Base-by-base conservation (phyloP, 1,284 basidiomycete species). In the Rhodotorula sp. region DNA sequence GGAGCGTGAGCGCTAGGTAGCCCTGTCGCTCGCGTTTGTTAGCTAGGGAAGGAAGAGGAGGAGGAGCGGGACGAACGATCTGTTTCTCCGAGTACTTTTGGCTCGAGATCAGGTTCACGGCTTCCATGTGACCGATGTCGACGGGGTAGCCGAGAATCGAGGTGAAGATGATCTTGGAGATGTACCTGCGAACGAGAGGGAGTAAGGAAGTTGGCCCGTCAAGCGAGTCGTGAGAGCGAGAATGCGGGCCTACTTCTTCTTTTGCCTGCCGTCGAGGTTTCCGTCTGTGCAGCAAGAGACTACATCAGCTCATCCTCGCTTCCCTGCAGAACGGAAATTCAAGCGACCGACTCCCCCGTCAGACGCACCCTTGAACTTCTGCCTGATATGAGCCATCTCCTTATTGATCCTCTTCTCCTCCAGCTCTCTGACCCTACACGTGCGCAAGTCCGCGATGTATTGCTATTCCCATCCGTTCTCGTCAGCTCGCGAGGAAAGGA, bases 111-210 rank as follows among this genome's bases (percentile, higher is more conserved):
- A 99, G 86, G 81, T 99, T 97, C 76, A 99, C 91, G 20, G 96
- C 95, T 79, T 99, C 95, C 94, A 99, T 96, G 80, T 99, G 95
- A 9, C 96, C 96, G 47, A 99, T 87, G 79, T 99, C 96, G 76
- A 99, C 94, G 81, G 94, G 94, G 84, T 99, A 99, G 46, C 96
- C 96, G 69, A 99, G 85, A 75, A 99, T 99, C 79, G 97, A 98
- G 26, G 96, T 98, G 84, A 99, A 99, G 71, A 99, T 90, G 77
- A 99, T 95, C 83, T 99, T 98, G 69, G 83, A 88, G 53, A 91
- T 88, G 85, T 91, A 92, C 87, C 90, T 92, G 75, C 48, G 54
- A n/a, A n/a, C 13, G 37, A 24, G 40, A 44, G 40, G 11, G 40
- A 13, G 40, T 44, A 18, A 44, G 40, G 40, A 18, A 44, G 31